Evolutionary conservation across 805 yeast genomes (phyloP).

Genomic region (Schizosaccharomyces osmophilus): DNA sequence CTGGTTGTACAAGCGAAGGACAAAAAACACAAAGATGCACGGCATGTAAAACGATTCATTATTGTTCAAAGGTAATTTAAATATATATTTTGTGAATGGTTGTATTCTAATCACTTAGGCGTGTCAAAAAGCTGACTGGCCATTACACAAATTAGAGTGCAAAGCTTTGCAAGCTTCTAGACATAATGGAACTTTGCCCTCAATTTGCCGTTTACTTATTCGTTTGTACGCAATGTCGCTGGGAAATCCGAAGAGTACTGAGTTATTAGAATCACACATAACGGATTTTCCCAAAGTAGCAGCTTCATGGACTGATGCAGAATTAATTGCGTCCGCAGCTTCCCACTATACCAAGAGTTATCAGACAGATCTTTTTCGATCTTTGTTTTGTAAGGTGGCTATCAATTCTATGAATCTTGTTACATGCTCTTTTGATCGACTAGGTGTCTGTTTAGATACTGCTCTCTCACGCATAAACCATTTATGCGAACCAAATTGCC

Average conservation of each 20-base stretch:
- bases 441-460: background rate
- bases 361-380: background rate
- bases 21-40: background rate
- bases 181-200: background rate
- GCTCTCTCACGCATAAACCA: background rate
- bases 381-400: background rate
- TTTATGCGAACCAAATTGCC: background rate
- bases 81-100: background rate
- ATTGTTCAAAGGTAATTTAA: background rate
- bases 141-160: background rate
- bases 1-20: background rate
- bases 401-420: background rate
- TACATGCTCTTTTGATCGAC: background rate
- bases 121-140: background rate
- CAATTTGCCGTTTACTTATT: background rate
- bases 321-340: background rate
- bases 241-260: background rate
- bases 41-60: background rate
- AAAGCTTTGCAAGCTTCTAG: background rate
- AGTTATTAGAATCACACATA: background rate
- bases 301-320: background rate
- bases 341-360: background rate
- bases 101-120: background rate
- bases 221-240: background rate
- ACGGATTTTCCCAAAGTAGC: background rate